phyloP scores from a whole-genome alignment of 2,329 filamentous ascomycete species.

The Blumeria graminis region DNA sequence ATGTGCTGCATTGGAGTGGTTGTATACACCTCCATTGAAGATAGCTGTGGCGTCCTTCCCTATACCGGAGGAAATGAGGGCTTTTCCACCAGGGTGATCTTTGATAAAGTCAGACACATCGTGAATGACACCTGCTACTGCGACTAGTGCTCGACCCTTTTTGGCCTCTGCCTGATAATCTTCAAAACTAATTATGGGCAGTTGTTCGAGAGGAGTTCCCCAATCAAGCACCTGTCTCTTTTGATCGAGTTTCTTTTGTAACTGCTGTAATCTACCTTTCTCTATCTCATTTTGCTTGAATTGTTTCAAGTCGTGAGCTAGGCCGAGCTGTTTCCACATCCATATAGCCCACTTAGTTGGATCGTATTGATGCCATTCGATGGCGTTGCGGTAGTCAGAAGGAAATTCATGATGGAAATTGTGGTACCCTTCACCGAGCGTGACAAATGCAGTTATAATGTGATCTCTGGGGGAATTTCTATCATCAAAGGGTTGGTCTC shows the following conservation, averaged over 20 bases:
- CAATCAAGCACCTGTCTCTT: conserved; percentile 64
- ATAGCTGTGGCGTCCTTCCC: conserved; percentile 77
- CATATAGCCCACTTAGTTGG: conserved; percentile 81
- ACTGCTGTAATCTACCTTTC: conserved; percentile 70
- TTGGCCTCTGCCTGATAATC: conserved; percentile 59
- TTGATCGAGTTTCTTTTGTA: conserved; percentile 82
- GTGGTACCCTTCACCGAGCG: conserved; percentile 75
- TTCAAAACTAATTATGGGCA: conserved; percentile 70
- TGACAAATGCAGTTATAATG: conserved; percentile 63
- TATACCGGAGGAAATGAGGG: conserved; percentile 58
- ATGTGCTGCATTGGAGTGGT: conserved; percentile 74
- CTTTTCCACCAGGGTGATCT: conserved; percentile 75
- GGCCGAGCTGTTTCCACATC: conserved; percentile 59
- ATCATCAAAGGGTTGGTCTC: conserved; percentile 81
- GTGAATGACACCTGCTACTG: conserved; percentile 66
- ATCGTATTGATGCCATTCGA: conserved; percentile 79
- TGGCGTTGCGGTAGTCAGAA: conserved; percentile 78
- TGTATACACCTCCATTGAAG: conserved; percentile 81
- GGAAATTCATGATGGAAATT: conserved; percentile 94
- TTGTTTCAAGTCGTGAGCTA: conserved; percentile 72
- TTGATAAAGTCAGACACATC: conserved; percentile 68
- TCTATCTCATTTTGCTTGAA: conserved; percentile 85
- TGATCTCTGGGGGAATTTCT: conserved; percentile 78
- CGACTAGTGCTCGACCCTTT: conserved; percentile 52
- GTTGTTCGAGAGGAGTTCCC: conserved; percentile 64